Evolutionary conservation across 148 eudicot genomes (phyloP), one percentile per base, ranked within the genome.

Genomic region (Limonium bicolor): DNA sequence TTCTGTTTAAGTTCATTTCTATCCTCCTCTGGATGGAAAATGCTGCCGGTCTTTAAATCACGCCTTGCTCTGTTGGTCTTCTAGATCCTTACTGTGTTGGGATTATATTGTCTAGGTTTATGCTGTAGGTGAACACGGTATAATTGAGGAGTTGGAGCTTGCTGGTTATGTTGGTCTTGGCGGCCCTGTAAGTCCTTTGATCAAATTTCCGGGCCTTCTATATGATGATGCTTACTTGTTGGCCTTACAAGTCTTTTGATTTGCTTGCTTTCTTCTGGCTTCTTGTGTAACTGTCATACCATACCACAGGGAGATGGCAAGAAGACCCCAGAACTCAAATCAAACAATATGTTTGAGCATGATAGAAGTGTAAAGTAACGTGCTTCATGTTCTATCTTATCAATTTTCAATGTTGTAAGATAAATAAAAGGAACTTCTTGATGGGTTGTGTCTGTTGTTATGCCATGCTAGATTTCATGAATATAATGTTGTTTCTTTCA

Each of bases 341-440:
- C 73, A 23, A 56, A 67, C 59, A 62, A 19, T 58, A 62, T 79
- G 22, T 79, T 87, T 49, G 67, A 79, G 38, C 90, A 82, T 48
- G 96, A 87, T 59, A 67, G 72, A 56, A 66, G 61, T 74, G 96
- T 87, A 86, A 59, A 61, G 46, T 48, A 44, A 44, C 64, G 34
- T 17, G 47, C 37, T 55, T 6, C 32, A 27, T 23, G 6, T 17
- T 4, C 6, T 14, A 22, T 50, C 41, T 23, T 28, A 40, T 9
- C n/a, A 6, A n/a, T 2, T 27, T 34, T 21, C 50, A 13, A 8
- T 21, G 21, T 29, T 24, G 24, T 12, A 27, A 17, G 6, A 8
- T 27, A 20, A 20, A 18, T 3, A 15, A 26, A 5, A 7, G 16
- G 2, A 1, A 18, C 12, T 26, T 30, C 25, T 27, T n/a, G n/a